These are phyloP conservation scores for Cladobotryum protrusum DNA, from an alignment of 2,329 filamentous ascomycete species.

Conservation along the genomic window DNA sequence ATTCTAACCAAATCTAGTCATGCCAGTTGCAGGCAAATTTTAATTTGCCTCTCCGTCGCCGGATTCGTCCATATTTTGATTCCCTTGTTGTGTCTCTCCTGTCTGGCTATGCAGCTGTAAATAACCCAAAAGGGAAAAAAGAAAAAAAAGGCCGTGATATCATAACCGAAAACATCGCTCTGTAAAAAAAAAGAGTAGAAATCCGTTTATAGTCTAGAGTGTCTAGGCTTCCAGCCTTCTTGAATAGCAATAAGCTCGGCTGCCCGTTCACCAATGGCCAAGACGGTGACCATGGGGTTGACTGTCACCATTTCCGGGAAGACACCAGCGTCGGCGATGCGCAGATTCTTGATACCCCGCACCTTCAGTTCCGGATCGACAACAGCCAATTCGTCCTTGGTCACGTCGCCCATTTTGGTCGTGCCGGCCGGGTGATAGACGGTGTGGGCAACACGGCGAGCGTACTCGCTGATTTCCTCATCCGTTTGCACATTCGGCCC, in stretches of 20 bases:
- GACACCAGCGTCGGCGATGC: slow-evolving; percentile 80
- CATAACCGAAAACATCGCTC: not conserved
- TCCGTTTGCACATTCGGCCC: slow-evolving; percentile 68
- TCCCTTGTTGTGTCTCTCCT: too few relatives aligned
- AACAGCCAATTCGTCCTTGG: slow-evolving; percentile 64
- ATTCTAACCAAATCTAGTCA: too few relatives aligned
- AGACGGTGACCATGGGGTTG: slow-evolving; percentile 86
- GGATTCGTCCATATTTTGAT: too few relatives aligned
- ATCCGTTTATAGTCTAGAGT: slow-evolving; percentile 24
- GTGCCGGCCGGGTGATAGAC: slow-evolving; percentile 88
- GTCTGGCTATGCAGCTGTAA: not conserved
- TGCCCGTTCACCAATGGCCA: slow-evolving; percentile 75
- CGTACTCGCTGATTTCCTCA: slow-evolving; percentile 76
- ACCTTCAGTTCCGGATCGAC: slow-evolving; percentile 72
- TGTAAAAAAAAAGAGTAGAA: not conserved
- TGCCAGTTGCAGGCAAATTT: too few relatives aligned
- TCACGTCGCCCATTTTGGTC: slow-evolving; percentile 79
- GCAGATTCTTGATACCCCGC: slow-evolving; percentile 63
- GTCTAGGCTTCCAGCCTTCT: slow-evolving; percentile 45
- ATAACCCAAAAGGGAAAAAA: not conserved
- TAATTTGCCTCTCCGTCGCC: too few relatives aligned
- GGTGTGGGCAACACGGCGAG: slow-evolving; percentile 73
- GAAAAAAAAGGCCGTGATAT: not conserved
- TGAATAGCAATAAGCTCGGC: slow-evolving; percentile 73
- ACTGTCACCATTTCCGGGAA: slow-evolving; percentile 83